Evolutionary conservation across 148 eudicot species (phyloP).

Genomic region (Fagopyrum esculentum): DNA sequence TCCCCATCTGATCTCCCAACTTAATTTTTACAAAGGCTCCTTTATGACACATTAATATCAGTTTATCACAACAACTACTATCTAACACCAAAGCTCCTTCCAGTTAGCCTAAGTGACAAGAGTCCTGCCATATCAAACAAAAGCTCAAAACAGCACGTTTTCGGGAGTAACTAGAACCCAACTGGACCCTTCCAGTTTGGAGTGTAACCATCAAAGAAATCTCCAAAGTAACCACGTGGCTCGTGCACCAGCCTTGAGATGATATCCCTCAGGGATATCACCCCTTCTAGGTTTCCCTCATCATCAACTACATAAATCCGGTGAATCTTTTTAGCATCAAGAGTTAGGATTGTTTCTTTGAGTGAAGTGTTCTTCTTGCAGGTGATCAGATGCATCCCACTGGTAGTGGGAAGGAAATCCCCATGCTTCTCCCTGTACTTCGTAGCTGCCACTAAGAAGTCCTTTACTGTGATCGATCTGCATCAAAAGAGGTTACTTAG

Average conservation of each 20-base stretch:
- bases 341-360: constrained; percentile 64
- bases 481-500: not conserved
- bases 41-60: not conserved
- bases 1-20: not conserved
- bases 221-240: constrained; percentile 88
- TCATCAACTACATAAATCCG: constrained; percentile 80
- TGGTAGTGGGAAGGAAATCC: constrained; percentile 33
- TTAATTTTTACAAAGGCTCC: not conserved
- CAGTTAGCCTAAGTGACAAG: constrained; percentile 11
- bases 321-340: constrained; percentile 66
- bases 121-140: not conserved
- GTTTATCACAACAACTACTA: constrained; percentile 5
- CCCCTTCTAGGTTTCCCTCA: constrained; percentile 58
- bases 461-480: constrained; percentile 92
- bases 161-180: not conserved
- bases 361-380: constrained; percentile 56
- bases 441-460: constrained; percentile 68
- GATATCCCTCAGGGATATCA: constrained; percentile 86
- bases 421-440: constrained; percentile 53
- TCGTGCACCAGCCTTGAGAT: constrained; percentile 94
- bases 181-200: constrained; percentile 13
- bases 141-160: not conserved
- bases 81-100: not conserved
- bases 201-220: constrained; percentile 70
- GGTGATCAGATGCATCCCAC: constrained; percentile 49